A percentile compares a stretch with the other conserved stretches of the same genome.
These are phyloP conservation scores for Raphidocelis subcapitata DNA, from an alignment of 139 green algal species.

Conservation along the genomic window DNA sequence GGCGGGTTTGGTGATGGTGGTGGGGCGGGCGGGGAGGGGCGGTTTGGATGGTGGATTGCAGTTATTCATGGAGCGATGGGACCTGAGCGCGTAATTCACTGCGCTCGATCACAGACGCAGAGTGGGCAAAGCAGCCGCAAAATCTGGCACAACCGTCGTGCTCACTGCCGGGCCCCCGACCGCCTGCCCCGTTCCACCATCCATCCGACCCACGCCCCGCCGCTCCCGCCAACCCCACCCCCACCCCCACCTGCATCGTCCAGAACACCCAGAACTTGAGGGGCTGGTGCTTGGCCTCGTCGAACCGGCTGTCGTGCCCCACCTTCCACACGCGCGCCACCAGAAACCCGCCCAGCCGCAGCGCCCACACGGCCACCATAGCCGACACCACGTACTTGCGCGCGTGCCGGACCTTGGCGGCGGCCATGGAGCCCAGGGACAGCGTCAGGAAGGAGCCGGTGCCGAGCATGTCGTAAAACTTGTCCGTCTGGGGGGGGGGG, in stretches of 20 bases:
- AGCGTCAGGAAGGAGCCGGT: slow-evolving; percentile 53
- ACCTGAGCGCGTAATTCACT: too few relatives aligned
- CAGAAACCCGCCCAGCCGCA: slow-evolving; percentile 76
- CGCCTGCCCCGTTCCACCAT: too few relatives aligned
- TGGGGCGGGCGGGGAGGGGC: neutral
- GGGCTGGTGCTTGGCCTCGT: slow-evolving; percentile 71
- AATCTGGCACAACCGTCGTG: too few relatives aligned
- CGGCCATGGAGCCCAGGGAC: slow-evolving; percentile 35
- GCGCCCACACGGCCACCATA: slow-evolving; percentile 71
- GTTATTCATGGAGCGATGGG: too few relatives aligned
- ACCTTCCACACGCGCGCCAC: slow-evolving; percentile 63
- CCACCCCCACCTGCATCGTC: slow-evolving; percentile 67
- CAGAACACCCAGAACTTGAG: slow-evolving; percentile 61
- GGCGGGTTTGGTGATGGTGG: slow-evolving; percentile 6
- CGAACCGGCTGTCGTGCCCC: slow-evolving; percentile 78
- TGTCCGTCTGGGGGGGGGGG: slow-evolving; percentile 60
- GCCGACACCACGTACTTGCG: slow-evolving; percentile 52
- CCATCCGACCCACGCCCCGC: too few relatives aligned
- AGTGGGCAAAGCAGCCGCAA: too few relatives aligned
- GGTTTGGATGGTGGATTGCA: too few relatives aligned
- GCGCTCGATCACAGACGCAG: neutral
- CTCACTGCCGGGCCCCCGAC: too few relatives aligned
- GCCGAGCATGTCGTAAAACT: slow-evolving; percentile 76
- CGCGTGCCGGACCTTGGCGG: slow-evolving; percentile 12
- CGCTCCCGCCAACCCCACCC: too few relatives aligned